phyloP scores from a whole-genome alignment of 768 basidiomycete genomes.

The Mycena venus region DNA sequence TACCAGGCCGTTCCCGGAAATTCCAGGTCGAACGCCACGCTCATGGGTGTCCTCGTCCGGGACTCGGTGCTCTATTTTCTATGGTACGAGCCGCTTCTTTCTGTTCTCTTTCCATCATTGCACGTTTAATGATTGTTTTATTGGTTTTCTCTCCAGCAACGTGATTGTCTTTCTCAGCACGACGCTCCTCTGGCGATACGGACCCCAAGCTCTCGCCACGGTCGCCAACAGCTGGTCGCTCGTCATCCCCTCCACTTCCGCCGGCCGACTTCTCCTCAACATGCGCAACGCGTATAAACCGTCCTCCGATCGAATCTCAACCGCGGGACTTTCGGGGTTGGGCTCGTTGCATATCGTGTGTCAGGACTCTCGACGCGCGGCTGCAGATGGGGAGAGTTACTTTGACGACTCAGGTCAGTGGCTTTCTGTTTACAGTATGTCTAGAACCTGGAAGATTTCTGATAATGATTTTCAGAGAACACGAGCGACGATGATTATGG shows the following conservation, averaged over 20 bases:
- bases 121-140: not conserved
- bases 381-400: not conserved
- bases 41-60: constrained; percentile 28
- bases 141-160: constrained; percentile 7
- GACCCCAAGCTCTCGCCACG: constrained; percentile 24
- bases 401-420: not conserved
- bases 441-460: too few species aligned
- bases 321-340: constrained; percentile 19
- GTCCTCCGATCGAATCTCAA: constrained; percentile 18
- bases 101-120: not conserved
- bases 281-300: constrained; percentile 22
- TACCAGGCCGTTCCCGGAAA: constrained; percentile 29
- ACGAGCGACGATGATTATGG: too few species aligned
- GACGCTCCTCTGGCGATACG: constrained; percentile 32
- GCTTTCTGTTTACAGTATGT: too few species aligned
- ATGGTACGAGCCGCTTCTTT: constrained; percentile 4
- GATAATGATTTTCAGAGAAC: too few species aligned
- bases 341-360: constrained; percentile 27
- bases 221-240: constrained; percentile 34
- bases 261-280: constrained; percentile 29
- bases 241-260: constrained; percentile 31
- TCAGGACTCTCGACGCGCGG: not conserved
- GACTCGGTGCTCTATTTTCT: constrained; percentile 31
- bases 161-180: constrained; percentile 26
- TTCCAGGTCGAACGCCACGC: constrained; percentile 14